Evolutionary conservation across 441 rosid genomes (phyloP).

Genomic region (Cnidoscolus chayamansa): DNA sequence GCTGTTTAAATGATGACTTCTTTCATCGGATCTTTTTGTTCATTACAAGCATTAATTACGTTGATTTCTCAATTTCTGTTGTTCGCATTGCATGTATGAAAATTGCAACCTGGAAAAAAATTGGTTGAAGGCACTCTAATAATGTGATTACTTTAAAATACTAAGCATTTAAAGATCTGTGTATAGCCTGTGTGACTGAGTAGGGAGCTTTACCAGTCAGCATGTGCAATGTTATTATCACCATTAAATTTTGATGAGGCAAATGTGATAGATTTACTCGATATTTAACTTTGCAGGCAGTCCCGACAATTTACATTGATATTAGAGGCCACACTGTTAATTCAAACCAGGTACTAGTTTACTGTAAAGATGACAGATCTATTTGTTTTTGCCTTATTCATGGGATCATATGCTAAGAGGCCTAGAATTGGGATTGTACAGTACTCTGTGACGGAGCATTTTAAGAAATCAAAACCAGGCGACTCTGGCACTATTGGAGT

Average conservation of each 20-base stretch:
- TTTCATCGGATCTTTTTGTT: background rate
- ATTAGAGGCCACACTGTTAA: slow-evolving; percentile 65
- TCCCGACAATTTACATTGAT: slow-evolving; percentile 82
- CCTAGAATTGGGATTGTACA: too few relatives aligned
- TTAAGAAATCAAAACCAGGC: slow-evolving; percentile 50
- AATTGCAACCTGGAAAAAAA: background rate
- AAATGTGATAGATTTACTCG: background rate
- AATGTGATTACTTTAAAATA: background rate
- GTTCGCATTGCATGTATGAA: background rate
- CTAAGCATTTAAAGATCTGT: background rate
- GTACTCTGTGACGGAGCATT: slow-evolving; percentile 96
- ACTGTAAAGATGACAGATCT: background rate
- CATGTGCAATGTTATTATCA: background rate
- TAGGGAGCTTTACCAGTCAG: background rate
- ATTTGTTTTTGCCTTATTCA: slow-evolving; percentile 9
- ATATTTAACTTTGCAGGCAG: slow-evolving; percentile 51
- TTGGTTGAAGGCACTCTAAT: background rate
- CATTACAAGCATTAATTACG: background rate
- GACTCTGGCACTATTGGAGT: slow-evolving; percentile 68
- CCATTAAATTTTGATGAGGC: background rate
- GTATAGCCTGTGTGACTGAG: background rate
- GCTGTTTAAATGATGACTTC: background rate
- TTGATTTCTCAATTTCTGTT: background rate
- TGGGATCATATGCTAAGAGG: slow-evolving; percentile 7
- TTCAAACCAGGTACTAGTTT: slow-evolving; percentile 71